phyloP scores from a whole-genome alignment of 2,329 filamentous ascomycete species.

The Penicillium janthinellum region DNA sequence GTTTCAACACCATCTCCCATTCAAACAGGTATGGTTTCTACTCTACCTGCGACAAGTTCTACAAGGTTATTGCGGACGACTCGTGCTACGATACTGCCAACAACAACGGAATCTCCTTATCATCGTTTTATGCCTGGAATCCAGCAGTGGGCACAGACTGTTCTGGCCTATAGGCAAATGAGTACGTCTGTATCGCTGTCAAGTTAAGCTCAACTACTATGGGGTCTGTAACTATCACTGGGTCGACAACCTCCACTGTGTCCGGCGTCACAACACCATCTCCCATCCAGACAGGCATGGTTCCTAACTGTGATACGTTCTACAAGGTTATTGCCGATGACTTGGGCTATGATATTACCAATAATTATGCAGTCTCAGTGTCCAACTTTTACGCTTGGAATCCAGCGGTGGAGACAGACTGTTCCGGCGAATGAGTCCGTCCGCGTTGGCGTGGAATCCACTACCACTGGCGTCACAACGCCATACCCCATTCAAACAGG shows the following conservation, averaged over 20 bases:
- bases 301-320: neutral
- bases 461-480: neutral
- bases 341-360: neutral
- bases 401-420: neutral
- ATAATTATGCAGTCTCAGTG: neutral
- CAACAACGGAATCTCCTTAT: neutral
- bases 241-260: no score
- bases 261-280: neutral
- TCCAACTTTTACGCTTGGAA: neutral
- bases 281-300: neutral
- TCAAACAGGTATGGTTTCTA: neutral
- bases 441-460: neutral
- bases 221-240: no score
- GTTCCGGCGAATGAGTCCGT: neutral
- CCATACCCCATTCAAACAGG: neutral
- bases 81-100: slow-evolving; percentile 1
- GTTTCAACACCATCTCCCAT: no score
- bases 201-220: no score
- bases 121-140: slow-evolving; percentile 17
- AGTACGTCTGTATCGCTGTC: slow-evolving; percentile 16
- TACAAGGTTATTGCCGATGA: neutral
- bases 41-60: slow-evolving; percentile 3
- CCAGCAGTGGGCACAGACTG: slow-evolving; percentile 15
- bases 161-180: neutral
- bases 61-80: slow-evolving; percentile 1